phyloP scores from a whole-genome alignment of 2,329 filamentous ascomycete species.

The Cladosporium sp. region DNA sequence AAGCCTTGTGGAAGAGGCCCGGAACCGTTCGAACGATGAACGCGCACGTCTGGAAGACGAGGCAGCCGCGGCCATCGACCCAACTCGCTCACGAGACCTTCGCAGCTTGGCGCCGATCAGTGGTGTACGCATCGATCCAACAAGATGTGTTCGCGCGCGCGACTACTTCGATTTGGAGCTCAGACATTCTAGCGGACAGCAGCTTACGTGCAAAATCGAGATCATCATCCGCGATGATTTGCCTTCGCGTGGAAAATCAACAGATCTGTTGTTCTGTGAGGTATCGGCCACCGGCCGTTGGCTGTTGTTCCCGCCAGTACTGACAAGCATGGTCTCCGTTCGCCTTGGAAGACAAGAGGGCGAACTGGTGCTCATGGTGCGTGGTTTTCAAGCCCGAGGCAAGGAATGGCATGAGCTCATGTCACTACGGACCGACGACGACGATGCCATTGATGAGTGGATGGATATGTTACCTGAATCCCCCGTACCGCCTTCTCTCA shows the following conservation, averaged over 20 bases:
- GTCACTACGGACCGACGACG: constrained; percentile 68
- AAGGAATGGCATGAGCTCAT: constrained; percentile 80
- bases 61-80: constrained; percentile 77
- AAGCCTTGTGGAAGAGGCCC: constrained; percentile 68
- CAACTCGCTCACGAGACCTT: constrained; percentile 72
- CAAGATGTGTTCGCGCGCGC: constrained; percentile 77
- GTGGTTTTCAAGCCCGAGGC: constrained; percentile 58
- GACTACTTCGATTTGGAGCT: constrained; percentile 86
- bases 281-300: constrained; percentile 72
- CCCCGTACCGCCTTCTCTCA: constrained; percentile 54
- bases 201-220: constrained; percentile 84
- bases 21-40: constrained; percentile 69
- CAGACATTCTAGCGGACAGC: constrained; percentile 81
- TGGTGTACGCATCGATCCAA: constrained; percentile 67
- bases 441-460: constrained; percentile 80
- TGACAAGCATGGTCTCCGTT: constrained; percentile 68
- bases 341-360: constrained; percentile 66
- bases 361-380: constrained; percentile 82
- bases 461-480: constrained; percentile 70
- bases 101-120: constrained; percentile 68
- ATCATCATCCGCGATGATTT: constrained; percentile 78
- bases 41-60: constrained; percentile 74
- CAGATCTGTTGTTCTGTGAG: constrained; percentile 90
- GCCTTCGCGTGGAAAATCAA: constrained; percentile 59
- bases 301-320: constrained; percentile 88